Percentiles rank a stretch among this genome's conserved stretches.
Evolutionary conservation across 129 eudicot genomes (phyloP).

Genomic region (Arctium minus): DNA sequence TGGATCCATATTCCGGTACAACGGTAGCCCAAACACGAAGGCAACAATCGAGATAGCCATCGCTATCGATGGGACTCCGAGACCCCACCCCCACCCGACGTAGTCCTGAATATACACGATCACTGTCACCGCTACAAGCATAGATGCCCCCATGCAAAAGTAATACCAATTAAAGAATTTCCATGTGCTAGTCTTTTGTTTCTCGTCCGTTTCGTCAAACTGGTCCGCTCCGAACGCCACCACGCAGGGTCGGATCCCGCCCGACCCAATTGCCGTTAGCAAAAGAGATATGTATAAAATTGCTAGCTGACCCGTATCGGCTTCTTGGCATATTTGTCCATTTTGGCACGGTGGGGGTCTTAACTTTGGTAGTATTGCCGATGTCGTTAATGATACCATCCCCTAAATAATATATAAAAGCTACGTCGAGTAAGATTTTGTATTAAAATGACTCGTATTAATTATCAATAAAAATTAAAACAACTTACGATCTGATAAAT

Average conservation of each 20-base stretch:
- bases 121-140: constrained; percentile 40
- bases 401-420: constrained; percentile 35
- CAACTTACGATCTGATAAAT: constrained; percentile 51
- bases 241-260: constrained; percentile 55
- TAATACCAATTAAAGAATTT: constrained; percentile 57
- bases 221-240: constrained; percentile 67
- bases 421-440: not conserved
- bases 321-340: constrained; percentile 47
- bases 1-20: constrained; percentile 47
- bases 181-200: constrained; percentile 36
- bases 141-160: constrained; percentile 45
- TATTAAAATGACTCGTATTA: not conserved
- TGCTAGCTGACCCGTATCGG: constrained; percentile 38
- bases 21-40: constrained; percentile 39
- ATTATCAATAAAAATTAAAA: not conserved
- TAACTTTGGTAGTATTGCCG: constrained; percentile 60
- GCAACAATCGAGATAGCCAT: constrained; percentile 45
- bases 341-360: constrained; percentile 78
- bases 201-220: constrained; percentile 42
- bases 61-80: constrained; percentile 53
- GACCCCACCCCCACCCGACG: constrained; percentile 63
- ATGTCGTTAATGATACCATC: constrained; percentile 49
- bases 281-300: constrained; percentile 45
- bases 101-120: constrained; percentile 58
- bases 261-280: constrained; percentile 56